Base-by-base conservation (phyloP, 495 filamentous ascomycete species). In the Sporormia fimetaria region DNA sequence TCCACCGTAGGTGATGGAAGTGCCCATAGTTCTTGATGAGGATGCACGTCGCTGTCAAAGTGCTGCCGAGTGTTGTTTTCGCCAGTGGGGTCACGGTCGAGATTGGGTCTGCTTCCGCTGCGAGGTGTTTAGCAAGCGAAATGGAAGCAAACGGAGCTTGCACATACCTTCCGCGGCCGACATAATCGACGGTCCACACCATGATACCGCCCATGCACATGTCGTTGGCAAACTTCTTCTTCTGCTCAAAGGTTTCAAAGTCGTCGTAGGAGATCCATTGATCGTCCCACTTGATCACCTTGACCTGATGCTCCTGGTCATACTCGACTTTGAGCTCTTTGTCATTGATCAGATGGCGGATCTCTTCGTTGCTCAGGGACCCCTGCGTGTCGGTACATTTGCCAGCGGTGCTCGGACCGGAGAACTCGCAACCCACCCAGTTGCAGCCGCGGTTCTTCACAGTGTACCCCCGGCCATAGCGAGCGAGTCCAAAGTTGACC, bases 381-480 rank as follows among this genome's bases (percentile, higher is more conserved):
- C 42, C 42, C 1, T 30, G 15, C 9, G 15, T n/a, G 8, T 42
- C 12, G 2, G 36, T 56, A 45, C 42, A 45, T 3, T 6, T 4
- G 14, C 42, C 32, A n/a, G 23, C 7, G 3, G 18, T 37, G 15
- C 33, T 31, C 4, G 42, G 9, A 11, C 17, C 42, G 15, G 10
- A 21, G 24, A 37, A 45, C 12, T 5, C 1, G 25, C 42, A 45
- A 9, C 21, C 17, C 2, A 28, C 1, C 5, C 8, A 12, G 7
- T 8, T n/a, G 47, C 67, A 71, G 6, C 9, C 18, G 0, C 56
- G 28, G 28, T 65, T 54, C 0, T 33, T 2, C 18, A 67, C 42
- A 0, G 63, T 67, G 46, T 60, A 70, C 11, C 30, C 45, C 1
- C 62, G 51, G 6, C 56, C 66, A 44, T 70, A 68, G 45, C 63